Percentiles rank a stretch among this genome's conserved stretches.
phyloP scores from a whole-genome alignment of 2,329 filamentous ascomycete genomes.

The Davidsoniella australis region DNA sequence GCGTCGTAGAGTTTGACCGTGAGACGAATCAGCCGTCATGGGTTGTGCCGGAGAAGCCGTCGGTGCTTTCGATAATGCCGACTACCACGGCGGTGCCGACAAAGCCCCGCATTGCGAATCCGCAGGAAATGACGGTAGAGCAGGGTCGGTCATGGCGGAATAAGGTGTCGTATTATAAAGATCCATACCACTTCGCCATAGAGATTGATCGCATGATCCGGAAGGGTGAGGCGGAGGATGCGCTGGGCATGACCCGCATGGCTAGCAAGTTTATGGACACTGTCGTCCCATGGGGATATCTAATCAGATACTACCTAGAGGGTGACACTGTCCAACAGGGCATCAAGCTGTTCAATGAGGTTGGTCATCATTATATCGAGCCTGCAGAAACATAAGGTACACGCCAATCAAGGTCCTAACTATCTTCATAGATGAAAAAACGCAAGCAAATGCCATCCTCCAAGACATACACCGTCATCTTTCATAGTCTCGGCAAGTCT shows the following conservation, averaged over 20 bases:
- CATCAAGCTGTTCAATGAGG: conserved; percentile 78
- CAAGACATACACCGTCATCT: conserved; percentile 69
- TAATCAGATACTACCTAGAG: conserved; percentile 55
- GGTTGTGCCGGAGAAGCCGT: conserved; percentile 8
- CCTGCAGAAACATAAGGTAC: not conserved
- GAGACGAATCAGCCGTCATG: conserved; percentile 11
- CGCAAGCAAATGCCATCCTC: conserved; percentile 62
- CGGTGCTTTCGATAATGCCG: not conserved
- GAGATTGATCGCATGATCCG: conserved; percentile 45
- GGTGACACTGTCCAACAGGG: conserved; percentile 44
- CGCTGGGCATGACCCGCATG: conserved; percentile 47
- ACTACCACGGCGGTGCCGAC: not conserved
- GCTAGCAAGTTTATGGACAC: conserved; percentile 50
- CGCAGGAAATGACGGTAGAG: conserved; percentile 4
- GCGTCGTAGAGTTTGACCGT: conserved; percentile 9
- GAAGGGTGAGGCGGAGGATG: conserved; percentile 45
- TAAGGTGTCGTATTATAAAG: conserved; percentile 32
- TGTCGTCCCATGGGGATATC: conserved; percentile 72
- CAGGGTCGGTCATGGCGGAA: conserved; percentile 4
- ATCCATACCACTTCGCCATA: conserved; percentile 56
- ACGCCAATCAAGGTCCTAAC: conserved; percentile 3
- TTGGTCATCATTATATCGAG: conserved; percentile 21
- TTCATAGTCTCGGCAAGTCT: conserved; percentile 54
- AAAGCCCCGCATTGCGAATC: conserved; percentile 1
- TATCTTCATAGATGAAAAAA: conserved; percentile 71